Evolutionary conservation across 2,329 filamentous ascomycete genomes (phyloP).

Genomic region (Cryphonectria nitschkei): DNA sequence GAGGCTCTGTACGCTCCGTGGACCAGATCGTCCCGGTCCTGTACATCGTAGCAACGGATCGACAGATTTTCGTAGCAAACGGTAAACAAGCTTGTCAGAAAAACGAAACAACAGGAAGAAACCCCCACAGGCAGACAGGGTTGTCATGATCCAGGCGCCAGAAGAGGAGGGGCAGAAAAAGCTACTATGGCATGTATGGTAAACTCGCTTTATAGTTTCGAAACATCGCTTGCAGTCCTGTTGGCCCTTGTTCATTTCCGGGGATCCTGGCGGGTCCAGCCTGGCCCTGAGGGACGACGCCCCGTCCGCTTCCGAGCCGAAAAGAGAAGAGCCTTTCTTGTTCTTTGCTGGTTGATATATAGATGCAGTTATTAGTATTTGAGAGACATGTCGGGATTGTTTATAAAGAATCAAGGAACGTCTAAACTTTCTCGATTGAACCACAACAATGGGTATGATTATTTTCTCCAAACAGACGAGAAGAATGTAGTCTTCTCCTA

Average conservation of each 20-base stretch:
- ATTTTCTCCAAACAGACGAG: not conserved
- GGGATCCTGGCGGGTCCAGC: conserved; percentile 10
- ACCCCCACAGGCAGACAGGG: not conserved
- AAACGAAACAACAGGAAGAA: not conserved
- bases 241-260: conserved; percentile 27
- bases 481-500: not conserved
- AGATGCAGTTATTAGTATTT: not conserved
- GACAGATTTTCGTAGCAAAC: not conserved
- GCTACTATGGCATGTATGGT: conserved; percentile 11
- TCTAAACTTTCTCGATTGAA: not conserved
- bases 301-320: not conserved
- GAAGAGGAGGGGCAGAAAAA: conserved; percentile 9
- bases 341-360: not conserved
- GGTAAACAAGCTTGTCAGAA: not conserved
- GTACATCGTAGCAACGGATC: not conserved
- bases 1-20: conserved; percentile 3
- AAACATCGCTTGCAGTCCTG: conserved; percentile 27
- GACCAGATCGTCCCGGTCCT: not conserved
- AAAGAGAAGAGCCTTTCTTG: not conserved
- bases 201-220: conserved; percentile 21
- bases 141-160: conserved; percentile 9
- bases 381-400: not conserved
- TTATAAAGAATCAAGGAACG: not conserved
- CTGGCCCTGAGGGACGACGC: conserved; percentile 6
- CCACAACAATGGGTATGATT: not conserved